phyloP scores from a whole-genome alignment of 179 eudicot species.

The Beta macrorhiza region DNA sequence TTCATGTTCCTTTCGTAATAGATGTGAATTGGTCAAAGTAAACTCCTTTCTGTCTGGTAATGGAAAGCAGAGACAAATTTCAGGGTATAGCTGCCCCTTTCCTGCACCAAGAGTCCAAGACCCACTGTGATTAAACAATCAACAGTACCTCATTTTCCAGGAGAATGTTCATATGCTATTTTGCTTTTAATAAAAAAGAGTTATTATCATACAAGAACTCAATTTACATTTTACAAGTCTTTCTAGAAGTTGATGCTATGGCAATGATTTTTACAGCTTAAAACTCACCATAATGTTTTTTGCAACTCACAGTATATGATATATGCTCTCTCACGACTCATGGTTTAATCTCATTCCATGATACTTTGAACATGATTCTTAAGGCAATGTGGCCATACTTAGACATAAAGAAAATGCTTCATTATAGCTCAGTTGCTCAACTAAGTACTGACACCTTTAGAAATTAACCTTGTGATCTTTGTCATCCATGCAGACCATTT shows the following conservation, averaged over 20 bases:
- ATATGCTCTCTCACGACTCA: neutral
- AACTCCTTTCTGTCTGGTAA: neutral
- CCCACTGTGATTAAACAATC: no score
- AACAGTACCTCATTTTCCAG: no score
- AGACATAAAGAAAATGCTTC: neutral
- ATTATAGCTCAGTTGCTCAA: neutral
- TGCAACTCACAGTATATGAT: neutral
- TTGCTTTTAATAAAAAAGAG: no score
- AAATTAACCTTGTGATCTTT: constrained; percentile 20
- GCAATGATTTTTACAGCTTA: neutral
- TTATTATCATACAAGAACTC: no score
- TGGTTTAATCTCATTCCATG: neutral
- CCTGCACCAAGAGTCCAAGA: neutral
- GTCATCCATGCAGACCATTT: constrained; percentile 66
- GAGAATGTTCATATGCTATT: no score
- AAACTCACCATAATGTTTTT: neutral
- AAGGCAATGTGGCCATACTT: neutral
- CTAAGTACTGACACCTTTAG: neutral
- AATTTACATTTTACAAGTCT: neutral
- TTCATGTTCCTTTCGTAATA: neutral
- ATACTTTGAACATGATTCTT: constrained; percentile 3
- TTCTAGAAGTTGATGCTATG: neutral
- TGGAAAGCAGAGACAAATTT: neutral
- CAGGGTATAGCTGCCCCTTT: neutral
- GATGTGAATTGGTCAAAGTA: neutral